Evolutionary conservation across 352 stramenopile genomes (phyloP).

Genomic region (Phytophthora fragariae): DNA sequence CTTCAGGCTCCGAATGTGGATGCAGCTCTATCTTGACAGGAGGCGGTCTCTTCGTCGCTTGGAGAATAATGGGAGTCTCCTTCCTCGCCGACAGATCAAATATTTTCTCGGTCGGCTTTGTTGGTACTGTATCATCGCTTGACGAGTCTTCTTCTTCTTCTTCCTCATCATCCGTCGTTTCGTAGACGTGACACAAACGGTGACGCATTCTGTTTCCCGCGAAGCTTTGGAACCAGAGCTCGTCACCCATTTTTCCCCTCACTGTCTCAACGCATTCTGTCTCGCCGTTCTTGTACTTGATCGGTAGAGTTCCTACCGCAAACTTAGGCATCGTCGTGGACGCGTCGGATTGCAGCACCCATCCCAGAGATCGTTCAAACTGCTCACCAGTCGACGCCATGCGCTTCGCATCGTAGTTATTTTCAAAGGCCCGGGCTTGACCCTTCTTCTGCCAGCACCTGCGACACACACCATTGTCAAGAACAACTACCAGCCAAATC

Average conservation of each 20-base stretch:
- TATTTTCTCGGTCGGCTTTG: neutral
- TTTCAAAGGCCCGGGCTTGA: conserved; percentile 50
- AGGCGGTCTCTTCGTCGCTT: conserved; percentile 6
- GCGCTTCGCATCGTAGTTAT: conserved; percentile 49
- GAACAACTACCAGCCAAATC: neutral
- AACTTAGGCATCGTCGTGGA: conserved; percentile 66
- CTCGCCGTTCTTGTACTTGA: conserved; percentile 35
- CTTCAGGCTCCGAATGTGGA: conserved; percentile 7
- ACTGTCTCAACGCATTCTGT: conserved; percentile 44
- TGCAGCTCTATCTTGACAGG: conserved; percentile 6
- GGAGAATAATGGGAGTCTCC: neutral
- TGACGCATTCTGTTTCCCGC: conserved; percentile 54
- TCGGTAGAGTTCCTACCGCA: conserved; percentile 50
- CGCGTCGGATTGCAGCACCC: conserved; percentile 50
- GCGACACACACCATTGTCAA: neutral
- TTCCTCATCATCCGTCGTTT: conserved; percentile 13
- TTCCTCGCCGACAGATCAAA: conserved; percentile 11
- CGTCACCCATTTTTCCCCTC: conserved; percentile 44
- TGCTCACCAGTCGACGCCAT: conserved; percentile 25
- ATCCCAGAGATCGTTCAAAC: conserved; percentile 56
- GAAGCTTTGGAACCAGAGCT: conserved; percentile 59
- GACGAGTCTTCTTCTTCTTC: neutral
- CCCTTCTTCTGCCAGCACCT: conserved; percentile 61
- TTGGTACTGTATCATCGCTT: conserved; percentile 11
- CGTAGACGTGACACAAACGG: conserved; percentile 33